Evolutionary conservation across 2,329 filamentous ascomycete genomes (phyloP).

Genomic region (Neopestalotiopsis clavispora): DNA sequence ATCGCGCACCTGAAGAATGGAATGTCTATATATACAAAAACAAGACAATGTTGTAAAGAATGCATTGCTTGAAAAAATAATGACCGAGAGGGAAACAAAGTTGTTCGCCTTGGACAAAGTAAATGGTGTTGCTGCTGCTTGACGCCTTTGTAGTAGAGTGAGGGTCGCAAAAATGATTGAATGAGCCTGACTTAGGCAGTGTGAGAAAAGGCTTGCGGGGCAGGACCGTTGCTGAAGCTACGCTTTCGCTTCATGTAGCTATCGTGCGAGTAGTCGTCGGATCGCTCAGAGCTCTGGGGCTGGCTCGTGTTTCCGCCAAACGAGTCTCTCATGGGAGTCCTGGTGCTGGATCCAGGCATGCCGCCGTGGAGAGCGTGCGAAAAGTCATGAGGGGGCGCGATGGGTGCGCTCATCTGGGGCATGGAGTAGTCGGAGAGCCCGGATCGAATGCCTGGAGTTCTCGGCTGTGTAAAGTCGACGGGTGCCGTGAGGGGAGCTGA

Average conservation of each 20-base stretch:
- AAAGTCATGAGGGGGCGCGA: slow-evolving; percentile 58
- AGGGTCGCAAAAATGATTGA: slow-evolving; percentile 17
- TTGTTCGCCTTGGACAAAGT: background rate
- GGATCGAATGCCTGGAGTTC: slow-evolving; percentile 44
- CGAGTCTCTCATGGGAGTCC: slow-evolving; percentile 51
- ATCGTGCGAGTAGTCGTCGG: slow-evolving; percentile 35
- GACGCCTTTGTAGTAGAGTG: background rate
- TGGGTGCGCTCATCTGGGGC: slow-evolving; percentile 60
- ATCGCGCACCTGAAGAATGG: slow-evolving; percentile 18
- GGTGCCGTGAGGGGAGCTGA: slow-evolving; percentile 60
- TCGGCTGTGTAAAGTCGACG: slow-evolving; percentile 55
- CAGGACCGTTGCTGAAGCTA: slow-evolving; percentile 30
- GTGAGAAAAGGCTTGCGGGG: slow-evolving; percentile 34
- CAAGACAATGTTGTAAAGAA: slow-evolving; percentile 29
- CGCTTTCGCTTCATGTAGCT: slow-evolving; percentile 35
- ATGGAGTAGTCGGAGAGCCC: slow-evolving; percentile 53
- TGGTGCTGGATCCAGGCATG: slow-evolving; percentile 40
- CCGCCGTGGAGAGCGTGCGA: slow-evolving; percentile 51
- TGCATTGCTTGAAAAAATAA: slow-evolving; percentile 24
- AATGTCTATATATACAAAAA: slow-evolving; percentile 27
- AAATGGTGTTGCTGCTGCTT: background rate
- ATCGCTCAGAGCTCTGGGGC: slow-evolving; percentile 33
- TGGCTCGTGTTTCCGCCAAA: slow-evolving; percentile 41
- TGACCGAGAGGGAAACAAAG: slow-evolving; percentile 14
- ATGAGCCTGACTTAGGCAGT: slow-evolving; percentile 22